A percentile compares a stretch with the other conserved stretches of the same genome.
Evolutionary conservation across 495 filamentous ascomycete species (phyloP).

Genomic region (Aspergillus heteromorphus): DNA sequence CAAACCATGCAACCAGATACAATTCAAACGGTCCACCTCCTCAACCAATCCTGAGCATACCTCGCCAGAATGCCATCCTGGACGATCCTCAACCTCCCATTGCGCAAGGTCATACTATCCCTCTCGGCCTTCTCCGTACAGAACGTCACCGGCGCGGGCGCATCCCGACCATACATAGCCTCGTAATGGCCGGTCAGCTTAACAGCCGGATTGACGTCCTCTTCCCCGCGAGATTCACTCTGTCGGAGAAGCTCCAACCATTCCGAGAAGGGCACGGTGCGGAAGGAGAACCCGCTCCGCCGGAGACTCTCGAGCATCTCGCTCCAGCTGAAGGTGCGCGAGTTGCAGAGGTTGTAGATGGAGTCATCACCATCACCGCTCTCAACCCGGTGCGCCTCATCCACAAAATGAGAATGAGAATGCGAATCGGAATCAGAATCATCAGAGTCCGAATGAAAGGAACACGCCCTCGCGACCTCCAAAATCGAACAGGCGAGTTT

Average conservation of each 20-base stretch:
- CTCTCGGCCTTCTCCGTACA: slow-evolving; percentile 31
- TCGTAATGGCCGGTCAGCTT: slow-evolving; percentile 56
- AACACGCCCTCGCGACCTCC: slow-evolving; percentile 38
- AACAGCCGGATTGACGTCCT: slow-evolving; percentile 49
- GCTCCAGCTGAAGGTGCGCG: slow-evolving; percentile 46
- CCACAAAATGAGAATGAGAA: too few species aligned
- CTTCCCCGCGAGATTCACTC: slow-evolving; percentile 41
- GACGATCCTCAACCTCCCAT: slow-evolving; percentile 29
- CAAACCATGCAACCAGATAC: too few species aligned
- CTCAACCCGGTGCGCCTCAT: too few species aligned
- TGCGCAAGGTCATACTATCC: slow-evolving; percentile 30
- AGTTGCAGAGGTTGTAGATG: slow-evolving; percentile 52
- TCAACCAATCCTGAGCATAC: slow-evolving; percentile 34
- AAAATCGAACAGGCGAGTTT: slow-evolving; percentile 42
- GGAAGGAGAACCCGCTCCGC: slow-evolving; percentile 40
- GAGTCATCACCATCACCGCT: slow-evolving; percentile 24
- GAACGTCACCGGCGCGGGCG: slow-evolving; percentile 16
- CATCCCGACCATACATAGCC: slow-evolving; percentile 20
- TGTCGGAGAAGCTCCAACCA: slow-evolving; percentile 46
- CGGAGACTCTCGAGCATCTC: slow-evolving; percentile 43
- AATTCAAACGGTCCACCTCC: slow-evolving; percentile 16
- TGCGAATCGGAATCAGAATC: too few species aligned
- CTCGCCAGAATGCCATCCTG: slow-evolving; percentile 32
- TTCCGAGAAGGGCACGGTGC: slow-evolving; percentile 34
- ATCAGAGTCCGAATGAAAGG: slow-evolving; percentile 20